Conservation (phyloP, 2,329 filamentous ascomycete genomes). For the Alternaria burnsii region DNA sequence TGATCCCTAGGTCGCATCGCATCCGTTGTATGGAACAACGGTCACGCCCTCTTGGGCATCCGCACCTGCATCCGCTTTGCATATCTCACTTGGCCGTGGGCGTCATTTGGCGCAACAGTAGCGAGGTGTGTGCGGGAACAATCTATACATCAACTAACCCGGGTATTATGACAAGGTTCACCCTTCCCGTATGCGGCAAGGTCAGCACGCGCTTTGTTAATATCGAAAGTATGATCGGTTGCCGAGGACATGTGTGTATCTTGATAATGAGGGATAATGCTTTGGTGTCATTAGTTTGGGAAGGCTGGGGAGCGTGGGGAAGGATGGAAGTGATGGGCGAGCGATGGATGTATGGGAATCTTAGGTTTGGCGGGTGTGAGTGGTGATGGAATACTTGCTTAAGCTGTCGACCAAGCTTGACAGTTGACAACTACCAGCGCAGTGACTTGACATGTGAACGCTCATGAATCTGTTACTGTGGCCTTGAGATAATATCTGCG, state of each 20-base stretch:
- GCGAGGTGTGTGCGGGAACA: slow-evolving; percentile 24
- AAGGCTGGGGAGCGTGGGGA: slow-evolving; percentile 4
- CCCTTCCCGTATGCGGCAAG: slow-evolving; percentile 10
- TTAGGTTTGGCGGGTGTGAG: background rate
- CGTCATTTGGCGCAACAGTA: slow-evolving; percentile 11
- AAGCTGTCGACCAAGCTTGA: background rate
- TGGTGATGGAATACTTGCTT: background rate
- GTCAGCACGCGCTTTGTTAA: slow-evolving; percentile 15
- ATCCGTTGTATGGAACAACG: background rate
- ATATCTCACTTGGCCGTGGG: background rate
- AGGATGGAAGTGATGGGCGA: background rate
- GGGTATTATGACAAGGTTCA: slow-evolving; percentile 38
- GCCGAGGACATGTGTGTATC: slow-evolving; percentile 11
- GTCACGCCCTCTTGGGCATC: slow-evolving; percentile 2
- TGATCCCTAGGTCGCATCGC: background rate
- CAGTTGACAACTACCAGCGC: background rate
- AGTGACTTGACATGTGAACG: background rate
- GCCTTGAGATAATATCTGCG: background rate
- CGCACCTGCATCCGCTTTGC: slow-evolving; percentile 10
- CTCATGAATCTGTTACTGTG: background rate
- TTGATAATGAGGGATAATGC: slow-evolving; percentile 19
- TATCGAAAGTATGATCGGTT: slow-evolving; percentile 20
- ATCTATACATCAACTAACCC: slow-evolving; percentile 22
- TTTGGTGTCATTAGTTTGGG: slow-evolving; percentile 7
- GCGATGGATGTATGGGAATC: background rate